Conservation (phyloP, 768 basidiomycete genomes). For the Lactarius deliciosus region DNA sequence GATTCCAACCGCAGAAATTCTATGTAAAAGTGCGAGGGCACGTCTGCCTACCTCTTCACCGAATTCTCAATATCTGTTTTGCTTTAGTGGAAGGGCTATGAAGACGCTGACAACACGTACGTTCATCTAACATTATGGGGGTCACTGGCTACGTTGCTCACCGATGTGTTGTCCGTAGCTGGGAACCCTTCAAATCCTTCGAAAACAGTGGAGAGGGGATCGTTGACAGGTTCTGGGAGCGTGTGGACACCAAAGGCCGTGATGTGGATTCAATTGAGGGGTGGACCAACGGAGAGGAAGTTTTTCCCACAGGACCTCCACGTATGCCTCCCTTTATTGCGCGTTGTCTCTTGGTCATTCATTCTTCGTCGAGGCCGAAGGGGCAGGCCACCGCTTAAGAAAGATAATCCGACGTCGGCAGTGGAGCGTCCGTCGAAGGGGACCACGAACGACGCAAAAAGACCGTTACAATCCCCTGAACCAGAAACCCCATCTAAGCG, state of each 20-base stretch:
- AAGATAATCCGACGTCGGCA: constrained; percentile 1
- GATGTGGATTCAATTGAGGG: constrained; percentile 19
- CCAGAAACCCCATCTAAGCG: constrained; percentile 10
- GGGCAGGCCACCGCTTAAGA: not conserved
- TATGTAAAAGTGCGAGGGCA: constrained; percentile 22
- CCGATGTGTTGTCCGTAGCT: constrained; percentile 16
- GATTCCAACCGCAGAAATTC: constrained; percentile 24
- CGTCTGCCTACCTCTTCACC: not conserved
- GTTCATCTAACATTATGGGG: not conserved
- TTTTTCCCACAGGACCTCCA: constrained; percentile 25
- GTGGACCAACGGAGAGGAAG: constrained; percentile 28
- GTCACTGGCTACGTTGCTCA: constrained; percentile 8
- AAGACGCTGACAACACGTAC: constrained; percentile 27
- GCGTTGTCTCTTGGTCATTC: not conserved
- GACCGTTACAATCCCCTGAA: constrained; percentile 4
- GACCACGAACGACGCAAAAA: constrained; percentile 12
- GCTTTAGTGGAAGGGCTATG: constrained; percentile 30
- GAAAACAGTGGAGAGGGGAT: constrained; percentile 22
- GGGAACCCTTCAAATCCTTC: constrained; percentile 29
- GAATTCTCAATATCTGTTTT: constrained; percentile 1
- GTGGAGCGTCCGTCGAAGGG: not conserved
- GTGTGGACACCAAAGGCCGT: constrained; percentile 24
- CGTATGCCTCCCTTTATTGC: constrained; percentile 11
- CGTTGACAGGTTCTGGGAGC: constrained; percentile 26
- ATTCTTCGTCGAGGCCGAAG: constrained; percentile 16